Conservation (phyloP, 441 rosid genomes). For the Arabidopsis hybrid region DNA sequence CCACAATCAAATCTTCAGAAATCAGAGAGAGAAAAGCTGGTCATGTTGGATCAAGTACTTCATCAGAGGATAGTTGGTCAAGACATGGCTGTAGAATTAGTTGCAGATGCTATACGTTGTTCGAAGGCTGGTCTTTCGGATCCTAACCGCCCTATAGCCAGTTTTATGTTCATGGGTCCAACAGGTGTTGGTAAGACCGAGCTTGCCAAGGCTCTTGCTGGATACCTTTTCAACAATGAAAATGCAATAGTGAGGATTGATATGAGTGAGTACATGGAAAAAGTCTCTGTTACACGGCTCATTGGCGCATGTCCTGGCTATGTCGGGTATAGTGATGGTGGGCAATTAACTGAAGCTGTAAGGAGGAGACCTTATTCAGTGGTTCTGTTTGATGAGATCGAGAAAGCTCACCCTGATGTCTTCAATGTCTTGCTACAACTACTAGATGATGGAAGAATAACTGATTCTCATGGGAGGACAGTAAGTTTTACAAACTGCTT, state of each 20-base stretch:
- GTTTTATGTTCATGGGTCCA: constrained; percentile 81
- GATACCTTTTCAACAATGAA: constrained; percentile 11
- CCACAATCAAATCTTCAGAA: constrained; percentile 36
- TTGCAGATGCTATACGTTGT: constrained; percentile 30
- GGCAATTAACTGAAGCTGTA: constrained; percentile 35
- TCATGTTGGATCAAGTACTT: constrained; percentile 66
- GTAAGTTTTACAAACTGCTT: constrained; percentile 67
- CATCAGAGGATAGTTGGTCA: constrained; percentile 86
- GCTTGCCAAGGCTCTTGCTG: constrained; percentile 35
- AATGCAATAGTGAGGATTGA: constrained; percentile 30
- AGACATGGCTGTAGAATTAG: constrained; percentile 67
- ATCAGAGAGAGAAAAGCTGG: constrained; percentile 37
- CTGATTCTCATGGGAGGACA: constrained; percentile 46
- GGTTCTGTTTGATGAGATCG: constrained; percentile 34
- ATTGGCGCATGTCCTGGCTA: constrained; percentile 38
- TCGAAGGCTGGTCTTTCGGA: constrained; percentile 34
- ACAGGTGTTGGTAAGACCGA: constrained; percentile 40
- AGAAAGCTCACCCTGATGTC: constrained; percentile 33
- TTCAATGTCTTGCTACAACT: constrained; percentile 34
- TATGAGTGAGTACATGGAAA: constrained; percentile 39
- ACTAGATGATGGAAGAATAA: constrained; percentile 34
- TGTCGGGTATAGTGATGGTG: constrained; percentile 35
- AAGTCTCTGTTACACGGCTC: constrained; percentile 26
- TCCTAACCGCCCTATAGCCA: constrained; percentile 37
- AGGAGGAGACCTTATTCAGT: constrained; percentile 32